A percentile compares a stretch with the other conserved stretches of the same genome.
These are phyloP conservation scores for Fraxinus platypoda DNA, from an alignment of 305 asterid genomes.

Conservation along the genomic window DNA sequence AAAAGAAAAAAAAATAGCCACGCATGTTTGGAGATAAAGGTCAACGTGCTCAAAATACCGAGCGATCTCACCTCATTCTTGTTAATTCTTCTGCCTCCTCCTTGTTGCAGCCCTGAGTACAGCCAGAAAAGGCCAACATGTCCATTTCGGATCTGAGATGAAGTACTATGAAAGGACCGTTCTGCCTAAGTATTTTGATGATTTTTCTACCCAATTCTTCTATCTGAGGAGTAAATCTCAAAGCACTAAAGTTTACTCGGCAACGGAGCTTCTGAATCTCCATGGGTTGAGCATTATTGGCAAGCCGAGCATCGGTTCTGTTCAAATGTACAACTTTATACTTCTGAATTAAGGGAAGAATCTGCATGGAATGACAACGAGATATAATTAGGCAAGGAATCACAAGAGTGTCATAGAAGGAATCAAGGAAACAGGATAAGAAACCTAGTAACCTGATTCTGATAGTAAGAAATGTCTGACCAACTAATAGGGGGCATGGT, in stretches of 20 bases:
- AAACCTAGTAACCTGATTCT: conserved; percentile 47
- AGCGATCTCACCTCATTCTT: conserved; percentile 56
- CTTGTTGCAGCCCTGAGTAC: conserved; percentile 68
- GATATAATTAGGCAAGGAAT: neutral
- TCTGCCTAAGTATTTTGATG: conserved; percentile 55
- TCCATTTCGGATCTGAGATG: conserved; percentile 89
- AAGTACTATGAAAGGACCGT: conserved; percentile 73
- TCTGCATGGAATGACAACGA: conserved; percentile 37
- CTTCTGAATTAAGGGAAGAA: conserved; percentile 71
- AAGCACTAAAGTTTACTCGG: conserved; percentile 62
- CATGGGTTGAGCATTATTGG: conserved; percentile 68
- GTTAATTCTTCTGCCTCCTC: conserved; percentile 72
- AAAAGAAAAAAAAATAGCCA: neutral
- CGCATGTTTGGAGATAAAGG: neutral
- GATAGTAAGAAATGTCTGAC: conserved; percentile 77
- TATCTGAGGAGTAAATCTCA: conserved; percentile 70
- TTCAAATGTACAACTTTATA: conserved; percentile 75
- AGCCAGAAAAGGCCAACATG: conserved; percentile 86
- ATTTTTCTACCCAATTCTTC: conserved; percentile 77
- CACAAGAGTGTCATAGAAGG: neutral
- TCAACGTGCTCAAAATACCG: neutral
- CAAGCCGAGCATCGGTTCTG: conserved; percentile 79
- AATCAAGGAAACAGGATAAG: conserved; percentile 11
- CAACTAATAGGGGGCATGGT: conserved; percentile 81
- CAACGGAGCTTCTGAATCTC: conserved; percentile 79